Percentiles rank a stretch among this genome's conserved stretches.
Evolutionary conservation across 352 stramenopile genomes (phyloP).

Genomic region (Thraustochytrium sp.): DNA sequence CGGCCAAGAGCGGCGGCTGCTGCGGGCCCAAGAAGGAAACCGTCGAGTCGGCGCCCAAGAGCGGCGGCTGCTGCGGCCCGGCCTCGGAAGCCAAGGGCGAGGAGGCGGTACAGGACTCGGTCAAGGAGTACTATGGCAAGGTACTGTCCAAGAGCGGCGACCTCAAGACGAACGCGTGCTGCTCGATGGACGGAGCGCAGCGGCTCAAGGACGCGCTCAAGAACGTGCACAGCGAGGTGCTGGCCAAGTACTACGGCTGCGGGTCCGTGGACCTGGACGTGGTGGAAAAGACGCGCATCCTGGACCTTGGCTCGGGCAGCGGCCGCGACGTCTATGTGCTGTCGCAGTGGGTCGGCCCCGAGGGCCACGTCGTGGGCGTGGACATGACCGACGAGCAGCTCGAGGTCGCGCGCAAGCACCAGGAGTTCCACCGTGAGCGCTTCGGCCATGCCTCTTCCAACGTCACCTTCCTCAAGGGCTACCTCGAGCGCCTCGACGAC

Average conservation of each 20-base stretch:
- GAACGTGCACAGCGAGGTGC: constrained; percentile 63
- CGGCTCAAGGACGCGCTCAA: constrained; percentile 60
- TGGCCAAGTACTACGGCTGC: constrained; percentile 70
- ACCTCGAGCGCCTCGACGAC: constrained; percentile 76
- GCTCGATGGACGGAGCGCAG: constrained; percentile 46
- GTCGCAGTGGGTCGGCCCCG: constrained; percentile 66
- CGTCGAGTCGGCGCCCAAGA: background rate
- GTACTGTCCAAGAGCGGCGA: constrained; percentile 52
- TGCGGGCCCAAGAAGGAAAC: background rate
- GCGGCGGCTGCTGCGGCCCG: too few relatives aligned
- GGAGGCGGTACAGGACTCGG: constrained; percentile 47
- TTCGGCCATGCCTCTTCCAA: constrained; percentile 69
- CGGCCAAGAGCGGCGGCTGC: background rate
- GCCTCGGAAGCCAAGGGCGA: too few relatives aligned
- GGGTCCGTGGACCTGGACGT: constrained; percentile 67
- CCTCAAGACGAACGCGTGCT: constrained; percentile 67
- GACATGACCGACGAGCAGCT: constrained; percentile 52
- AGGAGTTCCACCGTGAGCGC: constrained; percentile 65
- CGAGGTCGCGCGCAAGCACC: constrained; percentile 51
- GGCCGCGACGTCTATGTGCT: constrained; percentile 79
- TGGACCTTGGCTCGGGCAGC: constrained; percentile 77
- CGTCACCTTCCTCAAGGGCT: constrained; percentile 72
- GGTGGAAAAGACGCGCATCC: constrained; percentile 59
- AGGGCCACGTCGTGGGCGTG: constrained; percentile 71
- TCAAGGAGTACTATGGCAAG: constrained; percentile 57